Evolutionary conservation across 257 asterid genomes (phyloP).

Genomic region (Henckelia pumila): DNA sequence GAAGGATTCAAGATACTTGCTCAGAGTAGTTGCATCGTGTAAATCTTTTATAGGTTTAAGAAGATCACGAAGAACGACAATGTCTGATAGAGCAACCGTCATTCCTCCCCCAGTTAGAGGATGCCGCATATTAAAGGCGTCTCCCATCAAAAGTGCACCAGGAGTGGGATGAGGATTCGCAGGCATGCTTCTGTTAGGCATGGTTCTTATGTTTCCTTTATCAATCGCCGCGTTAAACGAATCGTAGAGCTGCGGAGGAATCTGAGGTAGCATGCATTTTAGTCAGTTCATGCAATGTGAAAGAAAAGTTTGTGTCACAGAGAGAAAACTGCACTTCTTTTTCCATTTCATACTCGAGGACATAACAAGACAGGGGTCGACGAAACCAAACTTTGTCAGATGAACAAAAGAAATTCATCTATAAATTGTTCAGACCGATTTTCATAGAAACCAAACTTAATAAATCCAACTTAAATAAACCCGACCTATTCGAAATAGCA

Average conservation of each 20-base stretch:
- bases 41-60: constrained; percentile 46
- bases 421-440: too few species aligned
- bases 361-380: not conserved
- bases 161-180: constrained; percentile 61
- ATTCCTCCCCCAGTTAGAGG: constrained; percentile 77
- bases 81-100: constrained; percentile 64
- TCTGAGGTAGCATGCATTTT: constrained; percentile 24
- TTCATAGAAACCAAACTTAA: not conserved
- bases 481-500: too few species aligned
- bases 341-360: not conserved
- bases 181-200: constrained; percentile 71
- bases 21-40: constrained; percentile 38
- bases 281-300: constrained; percentile 13
- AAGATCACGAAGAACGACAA: constrained; percentile 59
- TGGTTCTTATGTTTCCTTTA: constrained; percentile 53
- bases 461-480: not conserved
- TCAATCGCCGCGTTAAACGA: constrained; percentile 50
- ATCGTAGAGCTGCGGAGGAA: constrained; percentile 46
- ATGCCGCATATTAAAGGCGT: constrained; percentile 77
- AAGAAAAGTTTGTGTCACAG: not conserved
- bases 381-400: not conserved
- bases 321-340: not conserved
- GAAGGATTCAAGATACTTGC: constrained; percentile 59
- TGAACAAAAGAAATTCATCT: too few species aligned
- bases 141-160: constrained; percentile 63